Conservation (phyloP, 257 asterid species). For the Rauvolfia tetraphylla region DNA sequence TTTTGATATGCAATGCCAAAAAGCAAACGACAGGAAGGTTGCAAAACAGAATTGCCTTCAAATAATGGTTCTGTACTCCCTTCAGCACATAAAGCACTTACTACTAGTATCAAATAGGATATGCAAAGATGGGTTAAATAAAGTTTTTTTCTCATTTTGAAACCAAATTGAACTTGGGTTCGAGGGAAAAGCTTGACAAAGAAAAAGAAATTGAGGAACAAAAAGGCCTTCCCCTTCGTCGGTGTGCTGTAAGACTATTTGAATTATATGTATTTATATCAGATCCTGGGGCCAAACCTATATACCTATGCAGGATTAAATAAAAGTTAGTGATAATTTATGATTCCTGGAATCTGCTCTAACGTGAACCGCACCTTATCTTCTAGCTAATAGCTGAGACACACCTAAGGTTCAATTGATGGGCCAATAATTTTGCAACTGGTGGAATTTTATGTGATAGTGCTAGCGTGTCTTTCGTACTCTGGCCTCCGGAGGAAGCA, state of each 20-base stretch:
- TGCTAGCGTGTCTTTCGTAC: no score
- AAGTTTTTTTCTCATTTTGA: not conserved
- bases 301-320: not conserved
- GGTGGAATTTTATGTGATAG: not conserved
- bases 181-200: not conserved
- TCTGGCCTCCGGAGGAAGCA: not conserved
- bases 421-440: not conserved
- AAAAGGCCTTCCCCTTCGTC: not conserved
- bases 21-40: not conserved
- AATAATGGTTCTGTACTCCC: slow-evolving; percentile 2
- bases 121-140: not conserved
- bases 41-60: not conserved
- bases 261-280: not conserved
- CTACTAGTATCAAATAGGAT: not conserved
- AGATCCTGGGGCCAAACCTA: not conserved
- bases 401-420: not conserved
- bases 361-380: not conserved
- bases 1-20: not conserved
- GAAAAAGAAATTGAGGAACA: not conserved
- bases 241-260: not conserved
- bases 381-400: not conserved
- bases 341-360: not conserved
- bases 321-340: not conserved
- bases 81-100: not conserved
- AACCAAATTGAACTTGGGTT: not conserved